Evolutionary conservation across 208 protist genomes (phyloP).

Genomic region (Acanthamoeba healyi): DNA sequence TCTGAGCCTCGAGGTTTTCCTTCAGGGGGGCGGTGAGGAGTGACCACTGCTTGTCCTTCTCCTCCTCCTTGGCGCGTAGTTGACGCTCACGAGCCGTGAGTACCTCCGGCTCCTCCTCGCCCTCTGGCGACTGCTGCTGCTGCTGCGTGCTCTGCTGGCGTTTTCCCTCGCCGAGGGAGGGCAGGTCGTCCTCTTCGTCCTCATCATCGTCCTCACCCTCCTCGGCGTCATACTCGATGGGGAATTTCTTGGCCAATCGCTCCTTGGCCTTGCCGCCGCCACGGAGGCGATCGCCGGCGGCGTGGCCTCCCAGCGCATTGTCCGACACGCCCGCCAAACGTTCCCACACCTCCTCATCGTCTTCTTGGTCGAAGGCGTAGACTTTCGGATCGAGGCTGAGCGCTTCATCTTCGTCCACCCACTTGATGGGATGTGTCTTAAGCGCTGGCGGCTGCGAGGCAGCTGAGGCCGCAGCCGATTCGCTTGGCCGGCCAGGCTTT

Average conservation of each 20-base stretch:
- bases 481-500: no score
- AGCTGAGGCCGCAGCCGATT: no score
- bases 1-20: conserved; percentile 4
- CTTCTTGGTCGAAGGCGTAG: conserved; percentile 2
- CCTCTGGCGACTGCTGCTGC: not conserved
- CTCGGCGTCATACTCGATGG: not conserved
- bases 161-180: not conserved
- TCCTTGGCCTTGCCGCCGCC: not conserved
- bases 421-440: not conserved
- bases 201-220: conserved; percentile 8
- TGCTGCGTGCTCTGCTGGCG: not conserved
- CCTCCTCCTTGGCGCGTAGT: not conserved
- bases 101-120: not conserved
- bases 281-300: not conserved
- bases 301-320: not conserved
- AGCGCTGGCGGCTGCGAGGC: not conserved
- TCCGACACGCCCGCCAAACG: not conserved
- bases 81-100: not conserved
- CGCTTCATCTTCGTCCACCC: not conserved
- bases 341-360: not conserved
- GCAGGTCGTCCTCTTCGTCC: not conserved
- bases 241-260: conserved; percentile 27
- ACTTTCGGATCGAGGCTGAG: conserved; percentile 11
- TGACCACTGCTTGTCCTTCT: not conserved
- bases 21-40: not conserved